Base-by-base conservation (phyloP, 2,329 filamentous ascomycete species). In the Fonsecaea pedrosoi region DNA sequence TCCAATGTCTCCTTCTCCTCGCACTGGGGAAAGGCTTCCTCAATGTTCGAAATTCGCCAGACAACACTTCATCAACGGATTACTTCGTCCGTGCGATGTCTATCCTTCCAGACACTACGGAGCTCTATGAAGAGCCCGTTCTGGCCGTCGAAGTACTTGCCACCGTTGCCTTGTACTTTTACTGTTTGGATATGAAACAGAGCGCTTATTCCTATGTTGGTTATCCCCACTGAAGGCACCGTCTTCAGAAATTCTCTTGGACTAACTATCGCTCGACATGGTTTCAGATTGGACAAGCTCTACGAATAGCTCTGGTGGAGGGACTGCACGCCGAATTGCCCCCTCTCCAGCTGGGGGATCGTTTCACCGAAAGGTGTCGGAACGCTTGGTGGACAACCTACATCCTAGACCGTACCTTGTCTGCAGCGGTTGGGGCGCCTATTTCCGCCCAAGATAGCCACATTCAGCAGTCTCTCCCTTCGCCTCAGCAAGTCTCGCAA, bases 11-110 rank as follows among this genome's bases (percentile, higher is more conserved):
- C 3, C 75, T 86, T 0, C 78, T 87, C 9, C 74, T 87, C 2
- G 84, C 85, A 0, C 85, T 87, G 65, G 85, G 84, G 0, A 86
- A 86, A 69, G 83, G 82, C 0, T 83, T 87, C 32, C 77, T 82
- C 0, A 79, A 80, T 38, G 78, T 77, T 40, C 72, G 79, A 18
- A 74, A 73, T 2, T 75, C 76, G 3, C 75, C 75, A 0, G 76
- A 74, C 59, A 64, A 75, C 1, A 83, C 84, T 0, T 79, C 83
- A 0, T 84, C 84, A 0, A 78, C 79, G 0, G 81, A 83, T 4
- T 78, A 81, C 37, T 84, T 84, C 65, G 74, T 80, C 0, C 79
- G 80, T 53, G 82, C 81, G 0, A 76, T 85, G 59, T 76, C 80
- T 54, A 69, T 82, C 0, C 61, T 85, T 0, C 82, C 83, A 0